Percentiles rank a stretch among this genome's conserved stretches.
Evolutionary conservation across 2,329 filamentous ascomycete species (phyloP).

Genomic region (Aspergillus fumigatiaffinis): DNA sequence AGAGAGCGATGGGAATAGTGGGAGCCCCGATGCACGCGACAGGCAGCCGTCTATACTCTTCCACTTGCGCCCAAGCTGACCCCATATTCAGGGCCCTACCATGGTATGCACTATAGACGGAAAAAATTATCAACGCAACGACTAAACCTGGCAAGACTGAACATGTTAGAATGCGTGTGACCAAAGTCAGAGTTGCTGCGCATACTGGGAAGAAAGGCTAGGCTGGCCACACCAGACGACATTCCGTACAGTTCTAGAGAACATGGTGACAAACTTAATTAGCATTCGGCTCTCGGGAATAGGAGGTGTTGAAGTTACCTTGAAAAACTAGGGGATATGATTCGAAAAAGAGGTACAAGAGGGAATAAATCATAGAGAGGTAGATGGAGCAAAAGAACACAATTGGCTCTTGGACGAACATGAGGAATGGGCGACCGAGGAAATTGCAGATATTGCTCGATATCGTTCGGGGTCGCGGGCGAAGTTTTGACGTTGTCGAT

Average conservation of each 20-base stretch:
- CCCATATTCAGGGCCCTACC: constrained; percentile 45
- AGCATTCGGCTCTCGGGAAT: too few species aligned
- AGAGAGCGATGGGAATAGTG: constrained; percentile 48
- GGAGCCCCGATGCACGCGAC: constrained; percentile 67
- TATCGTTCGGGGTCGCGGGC: too few species aligned
- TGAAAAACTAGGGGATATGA: constrained; percentile 67
- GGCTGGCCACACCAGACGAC: constrained; percentile 23
- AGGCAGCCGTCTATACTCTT: constrained; percentile 63
- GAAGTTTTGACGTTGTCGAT: too few species aligned
- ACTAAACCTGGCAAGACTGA: constrained; percentile 55
- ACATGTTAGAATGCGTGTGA: too few species aligned
- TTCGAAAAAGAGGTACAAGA: constrained; percentile 69
- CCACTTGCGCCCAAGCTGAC: constrained; percentile 54
- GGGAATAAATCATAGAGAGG: constrained; percentile 63
- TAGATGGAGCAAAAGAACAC: constrained; percentile 66
- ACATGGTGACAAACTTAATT: too few species aligned
- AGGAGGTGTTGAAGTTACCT: background rate
- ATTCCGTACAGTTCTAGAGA: constrained; percentile 24
- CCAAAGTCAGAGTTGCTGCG: too few species aligned
- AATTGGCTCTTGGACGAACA: constrained; percentile 67
- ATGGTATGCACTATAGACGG: constrained; percentile 59
- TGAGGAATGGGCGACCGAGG: constrained; percentile 65
- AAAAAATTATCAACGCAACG: constrained; percentile 57
- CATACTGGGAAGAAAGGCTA: constrained; percentile 24
- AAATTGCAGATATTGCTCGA: constrained; percentile 26